These are phyloP conservation scores for Acer campestre DNA, from an alignment of 345 rosid species.

Conservation along the genomic window DNA sequence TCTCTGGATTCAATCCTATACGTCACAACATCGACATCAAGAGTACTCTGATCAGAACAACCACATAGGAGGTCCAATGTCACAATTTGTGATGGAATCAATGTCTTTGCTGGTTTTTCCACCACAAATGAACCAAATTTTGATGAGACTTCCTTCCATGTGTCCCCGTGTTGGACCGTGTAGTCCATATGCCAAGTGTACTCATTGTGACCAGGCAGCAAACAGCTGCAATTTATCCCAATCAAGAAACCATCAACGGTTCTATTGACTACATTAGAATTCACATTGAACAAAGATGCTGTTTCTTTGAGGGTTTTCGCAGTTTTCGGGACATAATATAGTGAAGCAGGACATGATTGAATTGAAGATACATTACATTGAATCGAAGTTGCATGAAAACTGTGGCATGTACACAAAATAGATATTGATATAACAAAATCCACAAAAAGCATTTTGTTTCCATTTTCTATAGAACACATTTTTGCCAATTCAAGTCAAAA, in stretches of 20 bases:
- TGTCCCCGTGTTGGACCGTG: slow-evolving; percentile 28
- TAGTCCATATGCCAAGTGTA: slow-evolving; percentile 28
- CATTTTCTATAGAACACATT: background rate
- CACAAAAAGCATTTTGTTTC: slow-evolving; percentile 13
- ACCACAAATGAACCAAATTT: slow-evolving; percentile 26
- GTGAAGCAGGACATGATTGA: slow-evolving; percentile 32
- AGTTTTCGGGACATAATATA: slow-evolving; percentile 27
- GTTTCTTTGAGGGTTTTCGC: slow-evolving; percentile 23
- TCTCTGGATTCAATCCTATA: slow-evolving; percentile 30
- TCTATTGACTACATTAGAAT: slow-evolving; percentile 13
- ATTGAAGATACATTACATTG: slow-evolving; percentile 28
- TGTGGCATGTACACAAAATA: background rate
- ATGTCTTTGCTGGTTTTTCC: slow-evolving; percentile 2
- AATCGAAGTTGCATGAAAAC: slow-evolving; percentile 21
- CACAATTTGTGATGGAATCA: slow-evolving; percentile 17
- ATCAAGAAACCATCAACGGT: slow-evolving; percentile 35
- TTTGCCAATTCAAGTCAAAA: slow-evolving; percentile 5
- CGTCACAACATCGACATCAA: background rate
- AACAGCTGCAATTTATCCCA: slow-evolving; percentile 30
- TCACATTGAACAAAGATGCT: slow-evolving; percentile 32
- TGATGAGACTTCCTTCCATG: slow-evolving; percentile 26
- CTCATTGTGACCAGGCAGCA: background rate
- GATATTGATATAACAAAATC: slow-evolving; percentile 13
- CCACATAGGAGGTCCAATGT: slow-evolving; percentile 31
- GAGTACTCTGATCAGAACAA: slow-evolving; percentile 21